phyloP scores from a whole-genome alignment of 192 early-diverging fungal genomes.

The Phlyctochytrium arcticum region DNA sequence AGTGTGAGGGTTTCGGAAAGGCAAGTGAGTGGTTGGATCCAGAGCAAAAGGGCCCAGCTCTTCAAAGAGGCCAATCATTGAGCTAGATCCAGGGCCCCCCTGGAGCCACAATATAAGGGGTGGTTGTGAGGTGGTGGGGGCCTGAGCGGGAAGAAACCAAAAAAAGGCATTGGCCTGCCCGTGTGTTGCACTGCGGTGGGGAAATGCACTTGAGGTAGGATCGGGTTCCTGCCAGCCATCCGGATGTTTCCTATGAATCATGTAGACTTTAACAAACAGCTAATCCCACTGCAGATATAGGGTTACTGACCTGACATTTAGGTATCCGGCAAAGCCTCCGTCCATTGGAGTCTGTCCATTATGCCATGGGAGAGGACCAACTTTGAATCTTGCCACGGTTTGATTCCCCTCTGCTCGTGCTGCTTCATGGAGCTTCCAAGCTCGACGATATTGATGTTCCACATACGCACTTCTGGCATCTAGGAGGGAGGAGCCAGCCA shows the following conservation, averaged over 20 bases:
- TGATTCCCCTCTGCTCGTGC: too few species aligned
- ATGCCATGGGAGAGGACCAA: constrained; percentile 8
- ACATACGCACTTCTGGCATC: too few species aligned
- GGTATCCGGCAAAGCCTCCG: neutral
- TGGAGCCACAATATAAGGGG: constrained; percentile 77
- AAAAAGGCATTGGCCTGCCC: constrained; percentile 39
- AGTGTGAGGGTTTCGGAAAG: constrained; percentile 44
- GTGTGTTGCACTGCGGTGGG: neutral
- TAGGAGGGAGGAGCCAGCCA: too few species aligned
- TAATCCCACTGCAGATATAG: too few species aligned
- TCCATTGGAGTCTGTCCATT: neutral
- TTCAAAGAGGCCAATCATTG: constrained; percentile 73
- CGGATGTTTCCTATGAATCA: neutral
- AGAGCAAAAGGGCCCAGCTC: constrained; percentile 73
- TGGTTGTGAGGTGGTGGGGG: constrained; percentile 51
- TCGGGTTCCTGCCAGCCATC: neutral
- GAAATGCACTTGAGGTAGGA: neutral
- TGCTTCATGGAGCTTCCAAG: too few species aligned
- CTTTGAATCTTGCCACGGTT: neutral
- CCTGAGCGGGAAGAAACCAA: constrained; percentile 77
- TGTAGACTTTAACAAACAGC: too few species aligned
- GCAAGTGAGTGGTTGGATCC: constrained; percentile 42
- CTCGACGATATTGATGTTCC: too few species aligned
- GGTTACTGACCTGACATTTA: constrained; percentile 3
- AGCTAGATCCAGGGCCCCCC: constrained; percentile 77